A percentile compares a stretch with the other conserved stretches of the same genome.
phyloP scores from a whole-genome alignment of 768 basidiomycete genomes.

The Clavaria fumosa region DNA sequence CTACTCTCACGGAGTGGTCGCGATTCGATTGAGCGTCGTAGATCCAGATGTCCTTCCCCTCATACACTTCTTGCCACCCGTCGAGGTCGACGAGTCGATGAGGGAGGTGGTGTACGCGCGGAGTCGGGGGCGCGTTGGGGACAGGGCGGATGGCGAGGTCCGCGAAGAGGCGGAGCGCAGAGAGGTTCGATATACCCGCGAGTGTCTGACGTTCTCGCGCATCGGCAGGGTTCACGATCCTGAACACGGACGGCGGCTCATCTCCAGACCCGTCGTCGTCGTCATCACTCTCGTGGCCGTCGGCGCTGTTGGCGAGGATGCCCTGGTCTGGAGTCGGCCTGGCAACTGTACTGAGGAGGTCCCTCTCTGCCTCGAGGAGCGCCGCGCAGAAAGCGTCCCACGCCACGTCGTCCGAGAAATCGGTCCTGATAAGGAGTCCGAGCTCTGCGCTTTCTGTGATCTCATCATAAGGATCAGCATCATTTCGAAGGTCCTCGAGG shows the following conservation, averaged over 20 bases:
- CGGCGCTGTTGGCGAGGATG: conserved; percentile 16
- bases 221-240: conserved; percentile 31
- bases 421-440: conserved; percentile 58
- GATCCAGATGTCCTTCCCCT: conserved; percentile 56
- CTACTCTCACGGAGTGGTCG: conserved; percentile 54
- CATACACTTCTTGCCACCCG: conserved; percentile 63
- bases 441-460: conserved; percentile 31
- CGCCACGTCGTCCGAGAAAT: conserved; percentile 50
- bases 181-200: conserved; percentile 43
- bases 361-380: conserved; percentile 41
- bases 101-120: conserved; percentile 30
- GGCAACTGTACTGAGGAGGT: conserved; percentile 19
- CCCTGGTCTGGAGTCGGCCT: conserved; percentile 12
- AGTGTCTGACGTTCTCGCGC: conserved; percentile 28
- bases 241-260: conserved; percentile 27
- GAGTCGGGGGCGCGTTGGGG: conserved; percentile 30
- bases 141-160: conserved; percentile 50
- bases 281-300: conserved; percentile 23
- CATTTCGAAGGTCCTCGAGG: neutral
- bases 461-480: conserved; percentile 37
- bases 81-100: conserved; percentile 46
- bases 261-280: conserved; percentile 18
- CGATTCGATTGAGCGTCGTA: conserved; percentile 52
- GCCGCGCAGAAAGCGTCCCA: conserved; percentile 41
- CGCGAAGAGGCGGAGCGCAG: conserved; percentile 52